These are phyloP conservation scores for Sugiyamaella smithiae DNA, from an alignment of 805 yeast species.

Conservation along the genomic window DNA sequence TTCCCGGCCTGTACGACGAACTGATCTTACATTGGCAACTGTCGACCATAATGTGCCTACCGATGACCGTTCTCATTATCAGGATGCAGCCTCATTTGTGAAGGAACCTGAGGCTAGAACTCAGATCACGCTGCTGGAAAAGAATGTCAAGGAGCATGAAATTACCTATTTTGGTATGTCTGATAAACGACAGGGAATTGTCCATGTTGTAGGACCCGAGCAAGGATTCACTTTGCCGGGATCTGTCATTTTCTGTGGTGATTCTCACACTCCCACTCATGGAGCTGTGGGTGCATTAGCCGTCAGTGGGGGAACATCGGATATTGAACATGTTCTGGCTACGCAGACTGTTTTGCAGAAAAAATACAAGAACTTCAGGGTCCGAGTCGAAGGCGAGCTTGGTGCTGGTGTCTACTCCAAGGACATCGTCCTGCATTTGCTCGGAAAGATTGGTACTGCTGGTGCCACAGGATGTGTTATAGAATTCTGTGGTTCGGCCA, in stretches of 20 bases:
- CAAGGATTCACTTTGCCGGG: slow-evolving; percentile 98
- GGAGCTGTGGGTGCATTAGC: slow-evolving; percentile 98
- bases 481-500: slow-evolving; percentile 94
- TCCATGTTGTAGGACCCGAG: slow-evolving; percentile 94
- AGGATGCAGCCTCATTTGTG: slow-evolving; percentile 71
- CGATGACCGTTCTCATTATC: slow-evolving; percentile 76
- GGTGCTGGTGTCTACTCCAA: slow-evolving; percentile 89
- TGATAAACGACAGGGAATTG: slow-evolving; percentile 94
- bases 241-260: slow-evolving; percentile 97
- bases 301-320: slow-evolving; percentile 97
- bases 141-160: slow-evolving; percentile 83
- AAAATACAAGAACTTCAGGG: slow-evolving; percentile 93
- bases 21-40: slow-evolving; percentile 86
- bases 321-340: slow-evolving; percentile 96
- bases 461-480: slow-evolving; percentile 98
- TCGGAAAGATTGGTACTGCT: slow-evolving; percentile 96
- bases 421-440: slow-evolving; percentile 88
- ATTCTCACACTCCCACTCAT: slow-evolving; percentile 96
- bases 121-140: slow-evolving; percentile 88
- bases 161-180: slow-evolving; percentile 92
- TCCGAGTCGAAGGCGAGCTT: slow-evolving; percentile 77
- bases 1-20: slow-evolving; percentile 82
- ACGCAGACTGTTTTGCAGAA: slow-evolving; percentile 90
- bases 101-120: slow-evolving; percentile 85
- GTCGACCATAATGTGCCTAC: slow-evolving; percentile 95